Evolutionary conservation across 306 rosid genomes (phyloP), one percentile per base, ranked within the genome.

Genomic region (Acacia melanoxylon): DNA sequence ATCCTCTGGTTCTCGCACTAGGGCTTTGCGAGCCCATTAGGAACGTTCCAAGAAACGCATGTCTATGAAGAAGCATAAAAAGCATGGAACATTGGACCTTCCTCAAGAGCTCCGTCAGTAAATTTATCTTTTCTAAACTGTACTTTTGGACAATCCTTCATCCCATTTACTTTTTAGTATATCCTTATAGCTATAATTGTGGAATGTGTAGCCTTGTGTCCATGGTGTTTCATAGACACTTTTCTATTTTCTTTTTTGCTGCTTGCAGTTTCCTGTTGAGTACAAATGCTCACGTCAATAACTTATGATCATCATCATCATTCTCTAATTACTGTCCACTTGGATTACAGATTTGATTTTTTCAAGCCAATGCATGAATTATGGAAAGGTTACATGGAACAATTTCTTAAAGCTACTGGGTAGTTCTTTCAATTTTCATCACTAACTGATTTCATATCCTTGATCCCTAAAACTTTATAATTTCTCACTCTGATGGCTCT

Each of bases 281-380:
- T 29, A 58, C 15, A 68, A 74, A 22, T 41, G n/a, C 56, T 49
- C 2, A 72, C 27, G 49, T 79, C 69, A 29, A 6, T 67, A 54
- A 5, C 67, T 14, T 6, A 29, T 59, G 52, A 15, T 66, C 17
- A 24, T 61, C 14, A 12, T 73, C 75, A 56, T 54, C 25, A 20
- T 19, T 65, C 62, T 71, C 80, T 78, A 54, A 72, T 75, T 40
- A 54, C 61, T 67, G 24, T 86, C 37, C 72, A 27, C 56, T 72
- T 78, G 78, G 78, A 77, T 75, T 72, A 59, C 93, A 95, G 99
- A 79, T 92, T 83, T 51, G 89, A 86, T 51, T 76, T 68, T 78
- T 93, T 89, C 86, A 87, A 51, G 90, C 92, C 96, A 77, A 89
- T 93, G 96, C 94, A 92, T 86, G 97, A 91, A 85, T 89, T 90